Evolutionary conservation across 805 yeast genomes (phyloP), one percentile per base, ranked within the genome.

Genomic region (Candida sithepensis): DNA sequence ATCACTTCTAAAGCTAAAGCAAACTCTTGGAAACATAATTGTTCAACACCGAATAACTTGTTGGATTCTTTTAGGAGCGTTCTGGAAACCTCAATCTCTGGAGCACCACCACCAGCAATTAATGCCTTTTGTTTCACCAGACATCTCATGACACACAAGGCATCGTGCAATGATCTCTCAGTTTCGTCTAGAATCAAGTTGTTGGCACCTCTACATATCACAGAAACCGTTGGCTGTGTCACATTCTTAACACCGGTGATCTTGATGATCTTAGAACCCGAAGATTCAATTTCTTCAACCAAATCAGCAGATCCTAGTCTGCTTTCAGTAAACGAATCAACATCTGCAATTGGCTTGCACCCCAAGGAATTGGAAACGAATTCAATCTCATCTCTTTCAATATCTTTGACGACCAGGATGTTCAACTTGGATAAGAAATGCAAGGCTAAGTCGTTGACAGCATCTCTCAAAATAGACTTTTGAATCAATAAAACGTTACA

Each of bases 81-180:
- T 53, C 92, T 80, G 10, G 96, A 81, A 7, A 88, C 84, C 72
- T 91, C 97, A 55, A 90, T 82, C 70, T 90, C 97, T 41, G 98
- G 96, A 5, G 99, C 98, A 60, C 98, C 99, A 54, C 99, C 99
- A 59, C 99, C 99, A 13, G 98, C 97, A 70, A 94, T 90, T 63
- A 87, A 73, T 1, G 91, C 96, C 62, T 79, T 85, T 65, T 88
- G 89, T 64, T 89, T 88, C 23, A 90, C 96, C 47, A 89, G 74
- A 70, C 96, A 86, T 65, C 96, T 73, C 53, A 85, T 75, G 47
- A 92, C 99, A 77, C 99, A 94, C 48, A 94, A 77, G 0, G 99
- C 98, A 69, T 94, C 99, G 63, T 94, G 99, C 54, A 94, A 73
- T 3, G 98, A 91, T 70, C 99, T 84, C 66, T 94, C 99, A 34